phyloP scores from a whole-genome alignment of 2,329 filamentous ascomycete genomes.

The Fusarium sterilihyphosum region DNA sequence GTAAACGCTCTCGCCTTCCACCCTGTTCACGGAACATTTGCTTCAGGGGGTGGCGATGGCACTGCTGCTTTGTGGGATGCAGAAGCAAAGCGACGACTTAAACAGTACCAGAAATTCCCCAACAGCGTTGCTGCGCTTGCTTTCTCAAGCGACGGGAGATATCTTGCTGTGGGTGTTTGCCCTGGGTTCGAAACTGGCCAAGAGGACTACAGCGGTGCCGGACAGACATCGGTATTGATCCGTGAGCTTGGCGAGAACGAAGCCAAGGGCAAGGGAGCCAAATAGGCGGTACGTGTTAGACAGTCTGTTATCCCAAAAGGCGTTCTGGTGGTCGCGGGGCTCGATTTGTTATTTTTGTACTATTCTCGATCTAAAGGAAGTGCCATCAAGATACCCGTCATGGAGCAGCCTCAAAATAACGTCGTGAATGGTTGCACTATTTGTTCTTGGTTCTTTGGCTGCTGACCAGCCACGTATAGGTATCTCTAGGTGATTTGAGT shows the following conservation, averaged over 20 bases:
- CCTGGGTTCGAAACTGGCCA: slow-evolving; percentile 89
- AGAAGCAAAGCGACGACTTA: slow-evolving; percentile 86
- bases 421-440: background rate
- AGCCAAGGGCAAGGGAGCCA: slow-evolving; percentile 84
- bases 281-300: slow-evolving; percentile 54
- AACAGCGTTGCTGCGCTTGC: slow-evolving; percentile 80
- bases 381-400: slow-evolving; percentile 48
- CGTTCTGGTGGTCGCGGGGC: slow-evolving; percentile 45
- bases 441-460: background rate
- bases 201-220: slow-evolving; percentile 78
- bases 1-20: slow-evolving; percentile 93
- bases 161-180: slow-evolving; percentile 82
- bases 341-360: slow-evolving; percentile 39
- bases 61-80: slow-evolving; percentile 95
- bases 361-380: slow-evolving; percentile 33
- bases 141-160: slow-evolving; percentile 81
- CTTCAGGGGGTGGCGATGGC: slow-evolving; percentile 88
- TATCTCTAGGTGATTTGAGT: background rate
- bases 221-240: slow-evolving; percentile 80
- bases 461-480: background rate
- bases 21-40: slow-evolving; percentile 84
- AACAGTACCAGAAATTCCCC: slow-evolving; percentile 86
- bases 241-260: slow-evolving; percentile 88
- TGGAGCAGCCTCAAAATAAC: slow-evolving; percentile 16
- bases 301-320: slow-evolving; percentile 41